phyloP scores from a whole-genome alignment of 2,329 filamentous ascomycete species.

The Aspergillus brasiliensis region DNA sequence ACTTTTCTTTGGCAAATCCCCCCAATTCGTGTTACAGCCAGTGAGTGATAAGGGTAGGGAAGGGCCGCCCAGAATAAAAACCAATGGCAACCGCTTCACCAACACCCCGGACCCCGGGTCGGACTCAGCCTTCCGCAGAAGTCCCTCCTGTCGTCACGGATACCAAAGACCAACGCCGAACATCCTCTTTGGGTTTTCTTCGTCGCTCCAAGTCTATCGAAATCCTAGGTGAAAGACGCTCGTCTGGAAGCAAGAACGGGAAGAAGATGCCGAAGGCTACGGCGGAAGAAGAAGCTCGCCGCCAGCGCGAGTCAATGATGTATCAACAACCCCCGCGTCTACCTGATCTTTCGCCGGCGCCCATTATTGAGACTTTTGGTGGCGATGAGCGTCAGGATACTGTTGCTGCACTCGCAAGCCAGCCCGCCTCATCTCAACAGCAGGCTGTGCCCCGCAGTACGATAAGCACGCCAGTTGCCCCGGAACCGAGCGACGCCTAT shows the following conservation, averaged over 20 bases:
- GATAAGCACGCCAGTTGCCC: constrained; percentile 26
- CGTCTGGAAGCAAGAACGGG: constrained; percentile 32
- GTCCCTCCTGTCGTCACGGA: constrained; percentile 39
- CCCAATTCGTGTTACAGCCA: constrained; percentile 22
- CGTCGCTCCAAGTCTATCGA: constrained; percentile 70
- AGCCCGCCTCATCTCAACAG: constrained; percentile 32
- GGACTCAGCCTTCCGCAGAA: constrained; percentile 34
- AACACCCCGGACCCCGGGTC: constrained; percentile 41
- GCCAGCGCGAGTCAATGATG: constrained; percentile 60
- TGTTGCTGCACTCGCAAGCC: constrained; percentile 55
- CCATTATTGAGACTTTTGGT: constrained; percentile 59
- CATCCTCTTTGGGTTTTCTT: constrained; percentile 59
- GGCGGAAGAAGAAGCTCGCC: constrained; percentile 55
- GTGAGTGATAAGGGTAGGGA: constrained; percentile 22
- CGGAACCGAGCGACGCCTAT: constrained; percentile 68
- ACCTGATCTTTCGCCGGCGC: constrained; percentile 49
- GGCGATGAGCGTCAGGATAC: constrained; percentile 66
- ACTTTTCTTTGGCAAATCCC: constrained; percentile 18
- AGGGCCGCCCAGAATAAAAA: constrained; percentile 19
- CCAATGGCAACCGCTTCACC: constrained; percentile 38
- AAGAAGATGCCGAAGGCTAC: constrained; percentile 42
- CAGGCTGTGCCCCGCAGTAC: constrained; percentile 25
- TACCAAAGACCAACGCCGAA: constrained; percentile 44
- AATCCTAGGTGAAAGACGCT: constrained; percentile 56
- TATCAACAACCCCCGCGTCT: constrained; percentile 62